These are phyloP conservation scores for Ampelocalamus luodianensis DNA, from an alignment of 176 grass and related monocot genomes.

Conservation along the genomic window DNA sequence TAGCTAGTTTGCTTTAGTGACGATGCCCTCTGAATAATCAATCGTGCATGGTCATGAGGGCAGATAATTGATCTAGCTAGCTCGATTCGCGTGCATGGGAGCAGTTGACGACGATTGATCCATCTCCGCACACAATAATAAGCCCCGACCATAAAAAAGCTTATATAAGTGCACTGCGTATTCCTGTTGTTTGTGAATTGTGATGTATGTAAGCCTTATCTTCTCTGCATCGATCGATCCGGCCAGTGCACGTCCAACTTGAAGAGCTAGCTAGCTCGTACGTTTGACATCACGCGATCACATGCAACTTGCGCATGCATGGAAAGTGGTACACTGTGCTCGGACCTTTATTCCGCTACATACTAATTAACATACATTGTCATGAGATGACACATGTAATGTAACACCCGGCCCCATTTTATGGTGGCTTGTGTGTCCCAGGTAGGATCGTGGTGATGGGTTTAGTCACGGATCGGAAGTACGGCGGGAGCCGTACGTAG, in stretches of 20 bases:
- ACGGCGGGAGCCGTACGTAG: no score
- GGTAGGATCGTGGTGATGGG: no score
- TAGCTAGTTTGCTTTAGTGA: slow-evolving; percentile 16
- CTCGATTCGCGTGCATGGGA: neutral
- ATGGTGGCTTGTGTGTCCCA: no score
- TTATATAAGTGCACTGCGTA: neutral
- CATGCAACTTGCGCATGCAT: slow-evolving; percentile 33
- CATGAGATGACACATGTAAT: no score
- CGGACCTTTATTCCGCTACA: slow-evolving; percentile 26
- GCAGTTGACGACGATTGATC: slow-evolving; percentile 10
- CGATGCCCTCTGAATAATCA: neutral
- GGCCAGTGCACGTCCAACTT: neutral
- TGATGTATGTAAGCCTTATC: neutral
- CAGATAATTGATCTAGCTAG: neutral
- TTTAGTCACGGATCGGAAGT: no score
- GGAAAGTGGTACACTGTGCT: slow-evolving; percentile 25
- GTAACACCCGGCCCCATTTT: no score
- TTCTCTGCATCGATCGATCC: neutral
- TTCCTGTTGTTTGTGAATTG: neutral
- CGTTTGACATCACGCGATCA: neutral
- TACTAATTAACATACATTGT: no score
- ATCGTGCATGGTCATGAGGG: neutral
- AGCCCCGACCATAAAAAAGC: neutral
- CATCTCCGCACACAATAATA: slow-evolving; percentile 6
- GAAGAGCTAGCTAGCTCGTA: neutral